A percentile compares a stretch with the other conserved stretches of the same genome.
phyloP scores from a whole-genome alignment of 2,329 filamentous ascomycete genomes.

The Penicillium sp. region DNA sequence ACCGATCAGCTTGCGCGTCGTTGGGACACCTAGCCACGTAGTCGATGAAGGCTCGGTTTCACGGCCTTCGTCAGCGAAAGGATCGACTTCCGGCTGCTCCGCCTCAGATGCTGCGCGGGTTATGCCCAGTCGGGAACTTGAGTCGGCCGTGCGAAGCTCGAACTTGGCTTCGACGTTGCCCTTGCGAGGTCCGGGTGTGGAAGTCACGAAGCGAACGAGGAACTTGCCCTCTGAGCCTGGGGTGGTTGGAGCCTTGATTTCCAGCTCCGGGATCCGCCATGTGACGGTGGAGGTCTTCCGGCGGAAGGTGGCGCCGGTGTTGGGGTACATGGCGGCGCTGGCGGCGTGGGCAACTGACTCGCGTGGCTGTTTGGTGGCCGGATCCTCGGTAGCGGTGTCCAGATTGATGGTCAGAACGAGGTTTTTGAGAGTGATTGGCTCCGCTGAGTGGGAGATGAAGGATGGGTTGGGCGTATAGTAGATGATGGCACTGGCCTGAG shows the following conservation, averaged over 20 bases:
- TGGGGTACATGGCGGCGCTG: constrained; percentile 47
- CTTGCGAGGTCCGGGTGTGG: constrained; percentile 65
- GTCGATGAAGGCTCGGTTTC: constrained; percentile 31
- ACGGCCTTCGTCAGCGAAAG: constrained; percentile 47
- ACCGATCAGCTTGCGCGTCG: constrained; percentile 64
- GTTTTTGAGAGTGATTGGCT: constrained; percentile 64
- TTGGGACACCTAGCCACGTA: constrained; percentile 65
- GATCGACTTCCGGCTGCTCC: constrained; percentile 39
- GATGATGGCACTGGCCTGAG: constrained; percentile 80
- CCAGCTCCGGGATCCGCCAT: constrained; percentile 49
- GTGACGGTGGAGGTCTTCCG: constrained; percentile 46
- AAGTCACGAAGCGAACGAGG: constrained; percentile 75
- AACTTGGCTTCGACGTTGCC: constrained; percentile 80
- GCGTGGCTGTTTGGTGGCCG: constrained; percentile 46
- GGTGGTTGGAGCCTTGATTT: constrained; percentile 44
- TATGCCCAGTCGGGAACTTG: constrained; percentile 65
- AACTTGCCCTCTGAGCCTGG: constrained; percentile 62
- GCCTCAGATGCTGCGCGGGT: constrained; percentile 33
- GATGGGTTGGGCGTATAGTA: constrained; percentile 78
- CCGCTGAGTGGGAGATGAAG: constrained; percentile 48
- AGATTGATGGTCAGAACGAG: constrained; percentile 63
- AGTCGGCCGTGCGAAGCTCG: constrained; percentile 59
- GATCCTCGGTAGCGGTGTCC: constrained; percentile 40
- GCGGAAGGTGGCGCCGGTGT: constrained; percentile 44
- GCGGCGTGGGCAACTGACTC: constrained; percentile 40